These are phyloP conservation scores for Leishmania braziliensis DNA, from an alignment of 208 protist genomes.

Conservation along the genomic window DNA sequence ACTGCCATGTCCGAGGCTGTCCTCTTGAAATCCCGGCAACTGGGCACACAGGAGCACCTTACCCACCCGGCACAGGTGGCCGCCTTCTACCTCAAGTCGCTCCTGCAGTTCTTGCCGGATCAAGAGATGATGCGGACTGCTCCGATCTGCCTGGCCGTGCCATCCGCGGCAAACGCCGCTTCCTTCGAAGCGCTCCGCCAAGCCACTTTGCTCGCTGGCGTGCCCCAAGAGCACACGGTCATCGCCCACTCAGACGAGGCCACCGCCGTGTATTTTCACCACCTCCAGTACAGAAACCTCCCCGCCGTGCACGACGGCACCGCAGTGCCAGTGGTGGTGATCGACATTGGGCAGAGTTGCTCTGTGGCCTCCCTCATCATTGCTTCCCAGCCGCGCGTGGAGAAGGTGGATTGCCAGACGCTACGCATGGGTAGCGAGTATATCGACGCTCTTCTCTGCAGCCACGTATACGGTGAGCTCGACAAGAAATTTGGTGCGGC, in stretches of 20 bases:
- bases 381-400: conserved; percentile 34
- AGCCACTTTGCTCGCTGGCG: conserved; percentile 55
- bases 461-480: conserved; percentile 58
- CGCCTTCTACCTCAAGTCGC: conserved; percentile 64
- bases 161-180: conserved; percentile 20
- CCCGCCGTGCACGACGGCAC: conserved; percentile 15
- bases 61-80: conserved; percentile 51
- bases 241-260: conserved; percentile 58
- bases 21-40: conserved; percentile 12
- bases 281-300: conserved; percentile 56
- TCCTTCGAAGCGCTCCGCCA: conserved; percentile 50
- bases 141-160: conserved; percentile 37
- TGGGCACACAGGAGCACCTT: conserved; percentile 25
- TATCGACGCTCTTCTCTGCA: conserved; percentile 57
- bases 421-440: conserved; percentile 51
- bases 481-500: conserved; percentile 29
- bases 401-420: conserved; percentile 41
- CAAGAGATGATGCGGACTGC: conserved; percentile 12
- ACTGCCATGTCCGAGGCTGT: conserved; percentile 25
- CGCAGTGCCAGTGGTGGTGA: conserved; percentile 46
- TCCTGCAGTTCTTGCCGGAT: conserved; percentile 47
- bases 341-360: conserved; percentile 68
- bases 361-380: conserved; percentile 38
- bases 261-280: conserved; percentile 64
- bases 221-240: conserved; percentile 42